These are phyloP conservation scores for Drechslera avenae DNA, from an alignment of 2,329 filamentous ascomycete species.

Conservation along the genomic window DNA sequence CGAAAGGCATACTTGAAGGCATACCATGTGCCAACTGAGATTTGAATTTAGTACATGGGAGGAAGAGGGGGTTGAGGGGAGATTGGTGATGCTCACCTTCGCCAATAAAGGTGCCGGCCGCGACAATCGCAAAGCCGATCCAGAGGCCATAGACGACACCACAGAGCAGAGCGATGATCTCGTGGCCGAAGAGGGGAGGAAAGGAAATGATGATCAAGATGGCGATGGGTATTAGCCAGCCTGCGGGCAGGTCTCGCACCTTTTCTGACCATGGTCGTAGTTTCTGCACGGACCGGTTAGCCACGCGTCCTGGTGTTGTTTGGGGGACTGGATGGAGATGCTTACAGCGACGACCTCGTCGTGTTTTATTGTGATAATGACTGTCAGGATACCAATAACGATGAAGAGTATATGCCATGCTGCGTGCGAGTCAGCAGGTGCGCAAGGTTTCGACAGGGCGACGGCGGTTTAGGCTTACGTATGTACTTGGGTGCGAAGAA, in stretches of 20 bases:
- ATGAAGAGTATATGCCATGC: slow-evolving; percentile 43
- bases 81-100: slow-evolving; percentile 30
- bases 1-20: slow-evolving; percentile 43
- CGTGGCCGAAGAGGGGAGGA: slow-evolving; percentile 44
- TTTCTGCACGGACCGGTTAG: slow-evolving; percentile 28
- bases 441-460: neutral
- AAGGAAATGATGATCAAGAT: slow-evolving; percentile 45
- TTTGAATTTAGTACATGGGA: slow-evolving; percentile 16
- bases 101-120: slow-evolving; percentile 43
- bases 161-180: slow-evolving; percentile 42
- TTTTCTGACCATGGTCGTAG: slow-evolving; percentile 44
- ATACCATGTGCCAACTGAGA: slow-evolving; percentile 43
- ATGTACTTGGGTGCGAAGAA: slow-evolving; percentile 44
- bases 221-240: slow-evolving; percentile 43
- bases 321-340: neutral
- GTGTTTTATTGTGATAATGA: slow-evolving; percentile 37
- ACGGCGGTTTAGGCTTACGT: slow-evolving; percentile 27
- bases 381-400: slow-evolving; percentile 32
- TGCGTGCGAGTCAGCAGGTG: slow-evolving; percentile 21
- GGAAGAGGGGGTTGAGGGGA: neutral
- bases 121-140: slow-evolving; percentile 43
- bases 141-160: slow-evolving; percentile 45
- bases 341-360: slow-evolving; percentile 41
- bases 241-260: slow-evolving; percentile 42
- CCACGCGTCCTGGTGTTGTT: neutral